A percentile compares a stretch with the other conserved stretches of the same genome.
Conservation (phyloP, 139 green algal genomes). For the Picochlorum sp. region DNA sequence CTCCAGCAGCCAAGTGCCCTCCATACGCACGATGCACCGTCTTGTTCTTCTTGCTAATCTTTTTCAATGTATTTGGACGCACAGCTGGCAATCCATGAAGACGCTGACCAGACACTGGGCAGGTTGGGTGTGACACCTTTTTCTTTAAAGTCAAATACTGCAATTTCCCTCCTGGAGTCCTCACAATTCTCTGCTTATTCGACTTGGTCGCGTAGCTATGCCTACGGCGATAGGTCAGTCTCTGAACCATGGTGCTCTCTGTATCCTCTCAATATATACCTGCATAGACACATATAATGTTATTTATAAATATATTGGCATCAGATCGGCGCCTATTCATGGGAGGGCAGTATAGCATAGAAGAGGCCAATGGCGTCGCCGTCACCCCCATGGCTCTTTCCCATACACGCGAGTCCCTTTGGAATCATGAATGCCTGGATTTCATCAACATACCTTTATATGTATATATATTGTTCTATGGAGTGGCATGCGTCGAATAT, state of each 20-base stretch:
- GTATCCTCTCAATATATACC: too few relatives aligned
- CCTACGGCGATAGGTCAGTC: conserved; percentile 65
- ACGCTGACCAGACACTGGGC: conserved; percentile 61
- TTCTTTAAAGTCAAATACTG: conserved; percentile 90
- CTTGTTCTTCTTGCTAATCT: conserved; percentile 86
- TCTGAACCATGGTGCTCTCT: conserved; percentile 68
- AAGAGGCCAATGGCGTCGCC: too few relatives aligned
- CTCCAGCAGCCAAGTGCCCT: conserved; percentile 71
- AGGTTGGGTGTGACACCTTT: conserved; percentile 65
- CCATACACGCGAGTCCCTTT: too few relatives aligned
- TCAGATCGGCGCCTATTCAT: too few relatives aligned
- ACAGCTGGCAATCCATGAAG: conserved; percentile 63
- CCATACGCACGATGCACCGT: conserved; percentile 90
- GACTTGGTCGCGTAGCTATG: conserved; percentile 91
- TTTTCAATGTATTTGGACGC: conserved; percentile 53
- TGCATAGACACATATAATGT: too few relatives aligned
- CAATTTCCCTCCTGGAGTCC: conserved; percentile 87
- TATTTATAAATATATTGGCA: too few relatives aligned
- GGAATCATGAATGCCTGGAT: too few relatives aligned
- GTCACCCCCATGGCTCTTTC: too few relatives aligned
- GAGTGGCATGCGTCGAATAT: too few relatives aligned
- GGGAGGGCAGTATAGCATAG: too few relatives aligned
- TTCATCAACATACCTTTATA: too few relatives aligned
- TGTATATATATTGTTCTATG: too few relatives aligned
- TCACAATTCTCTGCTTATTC: conserved; percentile 84